These are phyloP conservation scores for Posidonia oceanica DNA, from an alignment of 116 monocot species.

Conservation along the genomic window DNA sequence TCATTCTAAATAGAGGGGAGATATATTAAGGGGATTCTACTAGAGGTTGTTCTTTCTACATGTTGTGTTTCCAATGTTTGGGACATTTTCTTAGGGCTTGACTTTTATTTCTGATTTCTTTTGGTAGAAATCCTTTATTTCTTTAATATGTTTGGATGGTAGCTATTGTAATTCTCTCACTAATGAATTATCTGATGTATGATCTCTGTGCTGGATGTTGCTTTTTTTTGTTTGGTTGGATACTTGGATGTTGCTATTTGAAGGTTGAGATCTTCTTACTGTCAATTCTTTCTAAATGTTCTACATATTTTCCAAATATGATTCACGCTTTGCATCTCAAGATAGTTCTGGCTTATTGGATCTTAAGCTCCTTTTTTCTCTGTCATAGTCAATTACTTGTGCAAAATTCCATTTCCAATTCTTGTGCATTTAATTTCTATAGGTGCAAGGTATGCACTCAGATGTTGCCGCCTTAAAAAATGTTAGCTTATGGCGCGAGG, in stretches of 20 bases:
- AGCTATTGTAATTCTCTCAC: no score
- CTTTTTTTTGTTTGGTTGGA: neutral
- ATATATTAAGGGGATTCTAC: no score
- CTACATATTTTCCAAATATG: neutral
- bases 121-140: no score
- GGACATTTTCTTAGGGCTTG: no score
- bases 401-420: no score
- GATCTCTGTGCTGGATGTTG: neutral
- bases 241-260: neutral
- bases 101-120: no score
- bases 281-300: neutral
- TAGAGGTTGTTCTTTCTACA: no score
- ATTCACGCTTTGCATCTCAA: neutral
- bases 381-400: neutral
- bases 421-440: neutral
- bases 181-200: no score
- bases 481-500: constrained; percentile 68
- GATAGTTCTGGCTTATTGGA: neutral
- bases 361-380: neutral
- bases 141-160: no score
- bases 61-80: no score
- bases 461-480: constrained; percentile 54
- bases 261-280: neutral
- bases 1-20: neutral
- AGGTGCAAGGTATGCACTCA: constrained; percentile 92